These are phyloP conservation scores for Mycena leptocephala DNA, from an alignment of 768 basidiomycete species.

Conservation along the genomic window DNA sequence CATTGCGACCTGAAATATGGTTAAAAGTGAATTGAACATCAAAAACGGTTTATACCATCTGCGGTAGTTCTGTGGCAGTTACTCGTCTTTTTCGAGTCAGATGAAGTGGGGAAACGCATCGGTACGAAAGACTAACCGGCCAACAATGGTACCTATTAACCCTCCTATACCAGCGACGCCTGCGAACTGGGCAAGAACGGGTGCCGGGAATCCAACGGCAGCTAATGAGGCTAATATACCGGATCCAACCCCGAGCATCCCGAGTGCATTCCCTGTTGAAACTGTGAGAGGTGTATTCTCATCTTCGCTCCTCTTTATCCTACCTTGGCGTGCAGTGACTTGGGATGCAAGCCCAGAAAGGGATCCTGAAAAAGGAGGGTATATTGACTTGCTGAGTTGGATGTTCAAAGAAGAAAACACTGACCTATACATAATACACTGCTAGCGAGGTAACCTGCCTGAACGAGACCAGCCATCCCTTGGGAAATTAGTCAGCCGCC, in stretches of 20 bases:
- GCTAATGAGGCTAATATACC: conserved; percentile 71
- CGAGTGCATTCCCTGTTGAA: conserved; percentile 74
- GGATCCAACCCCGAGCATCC: conserved; percentile 85
- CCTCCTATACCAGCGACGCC: conserved; percentile 85
- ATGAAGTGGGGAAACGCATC: neutral
- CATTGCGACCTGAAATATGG: conserved; percentile 64
- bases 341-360: conserved; percentile 87
- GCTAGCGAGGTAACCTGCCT: conserved; percentile 90
- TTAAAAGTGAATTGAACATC: neutral
- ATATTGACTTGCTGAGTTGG: neutral
- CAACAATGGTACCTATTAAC: conserved; percentile 78
- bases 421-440: conserved; percentile 90
- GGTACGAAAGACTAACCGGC: conserved; percentile 45
- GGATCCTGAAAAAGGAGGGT: conserved; percentile 65
- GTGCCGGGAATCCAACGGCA: conserved; percentile 87
- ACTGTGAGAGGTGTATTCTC: neutral
- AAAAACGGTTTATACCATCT: conserved; percentile 68
- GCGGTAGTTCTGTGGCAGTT: conserved; percentile 90
- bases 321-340: conserved; percentile 85
- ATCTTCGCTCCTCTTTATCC: neutral
- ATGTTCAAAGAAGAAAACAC: conserved; percentile 2
- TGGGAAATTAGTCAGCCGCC: neutral
- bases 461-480: conserved; percentile 84
- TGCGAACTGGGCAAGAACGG: conserved; percentile 84
- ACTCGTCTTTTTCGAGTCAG: conserved; percentile 67